Conservation (phyloP, 768 basidiomycete species). For the Boletus subparvulus region DNA sequence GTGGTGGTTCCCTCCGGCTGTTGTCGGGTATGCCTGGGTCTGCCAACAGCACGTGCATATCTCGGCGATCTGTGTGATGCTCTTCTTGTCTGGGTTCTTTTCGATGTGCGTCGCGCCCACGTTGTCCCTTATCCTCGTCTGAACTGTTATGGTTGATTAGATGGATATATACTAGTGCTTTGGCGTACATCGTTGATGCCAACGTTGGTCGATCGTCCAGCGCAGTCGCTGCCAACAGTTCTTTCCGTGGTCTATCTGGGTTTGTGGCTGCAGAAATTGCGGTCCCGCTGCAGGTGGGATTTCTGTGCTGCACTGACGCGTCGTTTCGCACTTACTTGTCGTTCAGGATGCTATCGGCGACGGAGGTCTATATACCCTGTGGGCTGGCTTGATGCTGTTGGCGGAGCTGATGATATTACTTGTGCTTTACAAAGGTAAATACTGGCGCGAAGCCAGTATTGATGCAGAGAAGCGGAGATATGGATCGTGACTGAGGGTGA, state of each 20-base stretch:
- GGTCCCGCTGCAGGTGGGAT: slow-evolving; percentile 58
- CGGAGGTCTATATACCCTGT: slow-evolving; percentile 76
- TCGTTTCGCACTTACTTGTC: background rate
- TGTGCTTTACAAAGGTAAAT: slow-evolving; percentile 57
- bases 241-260: slow-evolving; percentile 66
- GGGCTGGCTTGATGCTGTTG: slow-evolving; percentile 54
- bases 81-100: slow-evolving; percentile 75
- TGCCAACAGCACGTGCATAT: slow-evolving; percentile 63
- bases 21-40: slow-evolving; percentile 78
- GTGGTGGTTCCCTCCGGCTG: slow-evolving; percentile 50
- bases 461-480: slow-evolving; percentile 35
- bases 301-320: background rate
- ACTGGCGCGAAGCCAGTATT: slow-evolving; percentile 58
- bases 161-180: slow-evolving; percentile 64
- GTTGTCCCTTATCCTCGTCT: background rate
- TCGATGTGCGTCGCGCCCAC: slow-evolving; percentile 52
- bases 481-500: background rate
- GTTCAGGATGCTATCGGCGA: slow-evolving; percentile 69
- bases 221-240: slow-evolving; percentile 74
- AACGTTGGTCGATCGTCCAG: slow-evolving; percentile 79
- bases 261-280: slow-evolving; percentile 74
- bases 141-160: slow-evolving; percentile 24
- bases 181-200: slow-evolving; percentile 87
- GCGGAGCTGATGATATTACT: slow-evolving; percentile 57
- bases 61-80: slow-evolving; percentile 65